A percentile compares a stretch with the other conserved stretches of the same genome.
phyloP scores from a whole-genome alignment of 306 rosid genomes.

The Dalbergia oliveri region DNA sequence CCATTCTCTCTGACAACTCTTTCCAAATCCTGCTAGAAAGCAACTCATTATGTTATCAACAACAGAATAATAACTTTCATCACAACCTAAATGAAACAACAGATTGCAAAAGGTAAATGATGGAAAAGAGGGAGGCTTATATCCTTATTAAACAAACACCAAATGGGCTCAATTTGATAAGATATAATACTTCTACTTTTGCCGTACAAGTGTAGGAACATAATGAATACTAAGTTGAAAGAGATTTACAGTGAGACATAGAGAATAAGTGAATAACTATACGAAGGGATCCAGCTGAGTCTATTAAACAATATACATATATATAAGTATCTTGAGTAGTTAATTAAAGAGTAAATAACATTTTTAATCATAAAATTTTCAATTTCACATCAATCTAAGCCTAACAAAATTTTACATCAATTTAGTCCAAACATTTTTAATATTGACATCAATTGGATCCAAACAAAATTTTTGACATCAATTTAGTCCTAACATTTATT shows the following conservation, averaged over 20 bases:
- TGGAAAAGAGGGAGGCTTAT: constrained; percentile 16
- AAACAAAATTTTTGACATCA: too few species aligned
- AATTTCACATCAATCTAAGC: too few species aligned
- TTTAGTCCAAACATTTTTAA: too few species aligned
- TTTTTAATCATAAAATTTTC: too few species aligned
- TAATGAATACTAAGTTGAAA: not conserved
- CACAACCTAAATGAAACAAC: constrained; percentile 31
- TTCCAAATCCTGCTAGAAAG: constrained; percentile 74
- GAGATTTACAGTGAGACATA: not conserved
- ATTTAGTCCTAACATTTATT: too few species aligned
- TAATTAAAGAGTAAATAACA: not conserved
- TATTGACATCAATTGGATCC: too few species aligned
- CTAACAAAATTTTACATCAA: too few species aligned
- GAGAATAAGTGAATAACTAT: not conserved
- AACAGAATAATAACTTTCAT: constrained; percentile 22
- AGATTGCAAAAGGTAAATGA: constrained; percentile 33
- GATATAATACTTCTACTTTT: constrained; percentile 28
- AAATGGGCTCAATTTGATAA: constrained; percentile 38
- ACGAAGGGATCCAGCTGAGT: constrained; percentile 16
- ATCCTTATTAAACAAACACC: constrained; percentile 37
- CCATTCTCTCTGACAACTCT: constrained; percentile 70
- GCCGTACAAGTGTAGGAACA: constrained; percentile 21
- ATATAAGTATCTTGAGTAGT: constrained; percentile 17
- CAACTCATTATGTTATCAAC: constrained; percentile 24
- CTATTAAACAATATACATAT: constrained; percentile 21